These are phyloP conservation scores for Peribolospora kevripleyi DNA, from an alignment of 768 basidiomycete genomes.

Conservation along the genomic window DNA sequence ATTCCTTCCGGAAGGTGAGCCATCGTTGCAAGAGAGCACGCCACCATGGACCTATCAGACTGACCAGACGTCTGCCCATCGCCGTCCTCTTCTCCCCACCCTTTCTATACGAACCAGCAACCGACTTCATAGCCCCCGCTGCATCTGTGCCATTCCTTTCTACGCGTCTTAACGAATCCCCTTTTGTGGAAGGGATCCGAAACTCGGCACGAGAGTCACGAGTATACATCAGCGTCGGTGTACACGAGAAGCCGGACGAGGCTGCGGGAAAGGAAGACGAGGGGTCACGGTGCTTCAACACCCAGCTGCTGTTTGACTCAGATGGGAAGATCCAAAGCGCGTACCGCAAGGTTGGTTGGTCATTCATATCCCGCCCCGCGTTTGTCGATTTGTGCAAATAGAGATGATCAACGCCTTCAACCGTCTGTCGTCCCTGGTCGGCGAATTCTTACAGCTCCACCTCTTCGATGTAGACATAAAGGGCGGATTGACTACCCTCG, in stretches of 20 bases:
- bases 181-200: conserved; percentile 8
- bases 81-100: too few species aligned
- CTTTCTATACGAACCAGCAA: background rate
- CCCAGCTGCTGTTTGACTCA: conserved; percentile 1
- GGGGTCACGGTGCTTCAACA: conserved; percentile 11
- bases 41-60: too few species aligned
- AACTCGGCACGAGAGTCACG: conserved; percentile 1
- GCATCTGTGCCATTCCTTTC: conserved; percentile 1
- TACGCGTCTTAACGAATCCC: conserved; percentile 2
- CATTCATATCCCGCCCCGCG: too few species aligned
- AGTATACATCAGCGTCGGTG: conserved; percentile 10
- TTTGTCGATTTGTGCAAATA: too few species aligned
- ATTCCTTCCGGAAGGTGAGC: conserved; percentile 9
- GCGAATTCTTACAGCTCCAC: conserved; percentile 5
- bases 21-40: too few species aligned
- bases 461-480: conserved; percentile 13
- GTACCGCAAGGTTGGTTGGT: too few species aligned
- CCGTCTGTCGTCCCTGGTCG: too few species aligned
- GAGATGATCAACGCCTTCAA: too few species aligned
- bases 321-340: too few species aligned
- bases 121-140: conserved; percentile 11
- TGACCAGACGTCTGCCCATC: too few species aligned
- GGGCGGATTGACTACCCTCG: conserved; percentile 5
- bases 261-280: background rate
- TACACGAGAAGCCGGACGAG: conserved; percentile 10